phyloP scores from a whole-genome alignment of 352 stramenopile species.

The Phytophthora crassamura region DNA sequence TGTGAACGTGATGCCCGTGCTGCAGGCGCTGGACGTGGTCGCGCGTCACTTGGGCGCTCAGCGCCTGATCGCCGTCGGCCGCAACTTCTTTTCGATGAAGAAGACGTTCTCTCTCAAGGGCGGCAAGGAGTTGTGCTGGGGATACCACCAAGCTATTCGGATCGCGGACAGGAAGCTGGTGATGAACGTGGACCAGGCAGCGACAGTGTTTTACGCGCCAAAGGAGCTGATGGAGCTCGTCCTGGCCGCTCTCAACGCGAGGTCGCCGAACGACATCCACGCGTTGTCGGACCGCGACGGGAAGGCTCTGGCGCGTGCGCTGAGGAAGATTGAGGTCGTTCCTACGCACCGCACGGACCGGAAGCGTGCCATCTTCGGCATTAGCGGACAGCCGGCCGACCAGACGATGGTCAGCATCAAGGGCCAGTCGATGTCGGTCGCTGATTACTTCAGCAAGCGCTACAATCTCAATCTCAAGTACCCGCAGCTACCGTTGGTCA shows the following conservation, averaged over 20 bases:
- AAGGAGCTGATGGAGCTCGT: slow-evolving; percentile 55
- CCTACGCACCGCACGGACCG: slow-evolving; percentile 70
- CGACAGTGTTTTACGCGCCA: slow-evolving; percentile 73
- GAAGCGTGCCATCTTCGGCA: slow-evolving; percentile 58
- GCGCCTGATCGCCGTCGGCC: slow-evolving; percentile 51
- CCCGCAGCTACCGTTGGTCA: slow-evolving; percentile 71
- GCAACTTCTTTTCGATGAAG: slow-evolving; percentile 67
- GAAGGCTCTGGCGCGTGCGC: slow-evolving; percentile 34
- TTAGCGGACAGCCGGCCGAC: slow-evolving; percentile 54
- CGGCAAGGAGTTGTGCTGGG: slow-evolving; percentile 62
- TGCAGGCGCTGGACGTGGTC: slow-evolving; percentile 68
- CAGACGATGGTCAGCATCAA: slow-evolving; percentile 62
- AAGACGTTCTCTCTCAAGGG: slow-evolving; percentile 51
- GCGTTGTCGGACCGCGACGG: slow-evolving; percentile 35
- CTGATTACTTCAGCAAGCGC: slow-evolving; percentile 62
- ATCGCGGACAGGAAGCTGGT: slow-evolving; percentile 50
- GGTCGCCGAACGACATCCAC: slow-evolving; percentile 31
- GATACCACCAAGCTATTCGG: slow-evolving; percentile 65
- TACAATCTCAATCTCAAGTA: slow-evolving; percentile 71
- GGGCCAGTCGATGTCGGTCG: slow-evolving; percentile 57
- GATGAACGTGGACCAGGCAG: slow-evolving; percentile 77
- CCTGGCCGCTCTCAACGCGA: slow-evolving; percentile 34
- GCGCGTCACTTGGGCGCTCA: slow-evolving; percentile 51
- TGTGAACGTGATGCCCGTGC: slow-evolving; percentile 47
- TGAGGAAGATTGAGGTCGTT: slow-evolving; percentile 63